These are phyloP conservation scores for Didymella arachidicola DNA, from an alignment of 2,329 filamentous ascomycete species.

Conservation along the genomic window DNA sequence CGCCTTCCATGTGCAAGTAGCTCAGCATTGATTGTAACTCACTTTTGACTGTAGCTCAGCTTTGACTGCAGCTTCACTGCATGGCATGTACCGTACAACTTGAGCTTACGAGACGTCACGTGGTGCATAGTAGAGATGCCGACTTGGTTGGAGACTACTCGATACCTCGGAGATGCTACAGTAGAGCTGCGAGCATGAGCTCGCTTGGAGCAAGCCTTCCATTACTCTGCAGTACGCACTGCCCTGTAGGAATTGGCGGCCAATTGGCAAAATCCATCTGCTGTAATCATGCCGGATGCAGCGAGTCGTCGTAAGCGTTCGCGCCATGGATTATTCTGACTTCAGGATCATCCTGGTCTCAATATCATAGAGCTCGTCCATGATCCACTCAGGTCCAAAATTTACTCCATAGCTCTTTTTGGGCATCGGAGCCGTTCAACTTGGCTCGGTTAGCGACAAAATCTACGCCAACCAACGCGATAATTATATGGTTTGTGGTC, in stretches of 20 bases:
- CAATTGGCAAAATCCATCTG: constrained; percentile 18
- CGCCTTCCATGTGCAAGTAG: constrained; percentile 7
- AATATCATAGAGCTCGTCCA: constrained; percentile 6
- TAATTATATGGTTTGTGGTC: constrained; percentile 8
- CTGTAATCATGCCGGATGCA: constrained; percentile 4
- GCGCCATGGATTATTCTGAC: constrained; percentile 12
- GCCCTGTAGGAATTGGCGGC: constrained; percentile 11
- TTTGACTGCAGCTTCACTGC: constrained; percentile 12
- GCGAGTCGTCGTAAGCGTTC: constrained; percentile 27
- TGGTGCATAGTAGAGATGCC: constrained; percentile 12
- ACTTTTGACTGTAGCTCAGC: constrained; percentile 1
- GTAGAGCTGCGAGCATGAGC: constrained; percentile 33
- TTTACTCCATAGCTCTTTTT: constrained; percentile 74
- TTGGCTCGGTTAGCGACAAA: constrained; percentile 40
- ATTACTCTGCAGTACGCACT: constrained; percentile 2
- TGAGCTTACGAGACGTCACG: constrained; percentile 4
- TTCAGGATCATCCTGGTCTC: constrained; percentile 20
- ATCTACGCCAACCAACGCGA: neutral
- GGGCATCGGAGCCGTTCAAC: constrained; percentile 73
- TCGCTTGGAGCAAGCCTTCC: constrained; percentile 18
- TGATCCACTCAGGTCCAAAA: constrained; percentile 71
- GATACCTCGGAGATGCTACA: constrained; percentile 20
- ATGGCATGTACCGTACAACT: constrained; percentile 12
- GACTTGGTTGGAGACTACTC: constrained; percentile 8
- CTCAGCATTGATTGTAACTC: constrained; percentile 8